Evolutionary conservation across 129 eudicot genomes (phyloP).

Genomic region (Arctium minus): DNA sequence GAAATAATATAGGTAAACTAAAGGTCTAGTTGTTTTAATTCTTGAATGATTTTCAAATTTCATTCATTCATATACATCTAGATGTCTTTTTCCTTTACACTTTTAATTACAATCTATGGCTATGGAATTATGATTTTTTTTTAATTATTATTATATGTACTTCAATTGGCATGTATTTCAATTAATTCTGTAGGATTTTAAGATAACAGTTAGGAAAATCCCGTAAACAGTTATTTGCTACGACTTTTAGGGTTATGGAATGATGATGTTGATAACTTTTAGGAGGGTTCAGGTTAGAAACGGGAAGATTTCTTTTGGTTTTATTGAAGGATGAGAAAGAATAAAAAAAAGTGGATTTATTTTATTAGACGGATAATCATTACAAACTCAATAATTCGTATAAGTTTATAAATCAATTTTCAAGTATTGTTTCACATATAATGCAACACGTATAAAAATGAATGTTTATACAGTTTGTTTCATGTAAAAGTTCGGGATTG

Average conservation of each 20-base stretch:
- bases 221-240: neutral
- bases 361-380: neutral
- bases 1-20: conserved; percentile 18
- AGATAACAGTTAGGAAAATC: neutral
- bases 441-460: neutral
- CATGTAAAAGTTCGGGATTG: neutral
- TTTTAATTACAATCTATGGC: neutral
- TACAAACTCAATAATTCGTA: too few species aligned
- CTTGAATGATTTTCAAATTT: conserved; percentile 25
- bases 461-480: neutral
- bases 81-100: neutral
- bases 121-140: neutral
- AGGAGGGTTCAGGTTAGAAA: neutral
- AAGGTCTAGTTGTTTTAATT: conserved; percentile 8
- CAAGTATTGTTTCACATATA: neutral
- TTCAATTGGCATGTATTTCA: neutral
- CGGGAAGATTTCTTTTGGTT: neutral
- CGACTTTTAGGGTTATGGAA: neutral
- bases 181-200: neutral
- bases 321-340: neutral
- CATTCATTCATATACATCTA: conserved; percentile 19
- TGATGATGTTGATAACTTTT: neutral
- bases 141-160: neutral
- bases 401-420: neutral
- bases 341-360: neutral